phyloP scores from a whole-genome alignment of 2,329 filamentous ascomycete genomes.

The Fusarium proliferatum region DNA sequence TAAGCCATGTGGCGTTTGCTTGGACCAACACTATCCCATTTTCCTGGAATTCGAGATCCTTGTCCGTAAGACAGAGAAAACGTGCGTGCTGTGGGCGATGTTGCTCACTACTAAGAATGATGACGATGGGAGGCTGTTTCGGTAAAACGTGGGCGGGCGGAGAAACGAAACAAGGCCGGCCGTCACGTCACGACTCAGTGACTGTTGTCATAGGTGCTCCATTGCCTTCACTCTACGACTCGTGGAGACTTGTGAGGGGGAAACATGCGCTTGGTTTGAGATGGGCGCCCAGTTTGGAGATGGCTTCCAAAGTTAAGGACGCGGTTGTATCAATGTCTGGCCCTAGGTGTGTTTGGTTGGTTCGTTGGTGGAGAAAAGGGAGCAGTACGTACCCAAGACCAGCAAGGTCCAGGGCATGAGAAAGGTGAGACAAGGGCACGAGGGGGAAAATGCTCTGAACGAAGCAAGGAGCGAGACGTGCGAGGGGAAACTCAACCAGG shows the following conservation, averaged over 20 bases:
- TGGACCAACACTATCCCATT: conserved; percentile 10
- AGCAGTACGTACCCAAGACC: conserved; percentile 19
- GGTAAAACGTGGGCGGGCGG: not conserved
- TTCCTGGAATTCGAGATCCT: conserved; percentile 27
- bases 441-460: conserved; percentile 33
- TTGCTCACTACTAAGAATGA: conserved; percentile 14
- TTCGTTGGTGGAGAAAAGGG: conserved; percentile 39
- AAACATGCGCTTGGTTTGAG: conserved; percentile 18
- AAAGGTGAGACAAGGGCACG: conserved; percentile 40
- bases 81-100: conserved; percentile 7
- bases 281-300: conserved; percentile 39
- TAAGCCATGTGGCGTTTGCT: conserved; percentile 37
- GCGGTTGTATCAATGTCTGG: conserved; percentile 41
- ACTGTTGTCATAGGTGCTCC: conserved; percentile 9
- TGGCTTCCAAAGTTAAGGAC: conserved; percentile 42
- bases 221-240: conserved; percentile 8
- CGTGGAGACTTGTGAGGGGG: conserved; percentile 27
- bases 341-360: conserved; percentile 39
- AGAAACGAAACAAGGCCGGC: conserved; percentile 20
- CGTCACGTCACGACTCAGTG: conserved; percentile 30
- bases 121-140: conserved; percentile 7
- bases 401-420: conserved; percentile 29
- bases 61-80: conserved; percentile 25
- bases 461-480: conserved; percentile 36
- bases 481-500: conserved; percentile 23